These are phyloP conservation scores for Peribolospora baueri DNA, from an alignment of 768 basidiomycete species.

Conservation along the genomic window DNA sequence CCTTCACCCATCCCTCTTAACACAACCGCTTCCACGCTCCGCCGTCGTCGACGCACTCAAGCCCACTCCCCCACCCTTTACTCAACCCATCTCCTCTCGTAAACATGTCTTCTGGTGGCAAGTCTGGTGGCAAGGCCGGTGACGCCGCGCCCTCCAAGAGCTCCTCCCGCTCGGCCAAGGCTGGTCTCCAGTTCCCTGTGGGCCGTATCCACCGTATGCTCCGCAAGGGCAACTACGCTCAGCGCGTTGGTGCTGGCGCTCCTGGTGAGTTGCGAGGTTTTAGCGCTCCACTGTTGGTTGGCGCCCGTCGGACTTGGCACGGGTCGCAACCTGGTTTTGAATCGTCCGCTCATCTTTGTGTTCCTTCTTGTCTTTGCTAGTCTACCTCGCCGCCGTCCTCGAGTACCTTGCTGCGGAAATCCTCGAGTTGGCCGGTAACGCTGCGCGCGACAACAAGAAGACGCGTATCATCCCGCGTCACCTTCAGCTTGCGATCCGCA, in stretches of 20 bases:
- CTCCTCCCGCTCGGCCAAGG: constrained; percentile 40
- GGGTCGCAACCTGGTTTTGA: neutral
- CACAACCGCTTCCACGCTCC: no score
- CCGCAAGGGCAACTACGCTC: constrained; percentile 47
- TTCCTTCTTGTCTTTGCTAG: constrained; percentile 18
- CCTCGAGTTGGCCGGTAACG: constrained; percentile 54
- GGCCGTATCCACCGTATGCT: constrained; percentile 57
- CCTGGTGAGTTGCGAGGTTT: constrained; percentile 25
- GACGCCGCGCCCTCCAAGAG: constrained; percentile 24
- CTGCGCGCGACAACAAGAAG: constrained; percentile 54
- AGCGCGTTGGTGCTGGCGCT: constrained; percentile 43
- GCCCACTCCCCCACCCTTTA: neutral
- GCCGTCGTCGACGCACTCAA: neutral
- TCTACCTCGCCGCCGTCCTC: constrained; percentile 61
- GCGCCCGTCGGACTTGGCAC: neutral
- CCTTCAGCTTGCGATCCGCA: constrained; percentile 48
- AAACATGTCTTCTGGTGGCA: constrained; percentile 15
- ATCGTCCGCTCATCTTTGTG: neutral
- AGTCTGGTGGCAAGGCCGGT: constrained; percentile 18
- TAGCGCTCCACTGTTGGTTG: neutral
- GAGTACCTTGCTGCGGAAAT: constrained; percentile 74
- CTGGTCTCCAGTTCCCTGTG: constrained; percentile 41
- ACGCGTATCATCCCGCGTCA: constrained; percentile 58
- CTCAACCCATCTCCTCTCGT: neutral
- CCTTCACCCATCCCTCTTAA: no score